Conservation (phyloP, 192 early-diverging fungal species). For the Phlyctochytrium arcticum region DNA sequence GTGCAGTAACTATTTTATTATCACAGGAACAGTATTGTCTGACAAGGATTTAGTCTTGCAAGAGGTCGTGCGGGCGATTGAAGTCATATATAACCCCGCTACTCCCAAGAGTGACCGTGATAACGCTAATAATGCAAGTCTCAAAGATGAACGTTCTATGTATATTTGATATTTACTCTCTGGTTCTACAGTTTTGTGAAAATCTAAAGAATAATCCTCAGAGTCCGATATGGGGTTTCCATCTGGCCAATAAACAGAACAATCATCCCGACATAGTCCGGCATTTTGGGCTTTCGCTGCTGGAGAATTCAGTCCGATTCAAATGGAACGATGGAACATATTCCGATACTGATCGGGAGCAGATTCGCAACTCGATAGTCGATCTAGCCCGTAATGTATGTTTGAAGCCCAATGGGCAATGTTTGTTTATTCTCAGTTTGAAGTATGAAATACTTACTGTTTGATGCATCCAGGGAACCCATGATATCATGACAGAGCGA, state of each 20-base stretch:
- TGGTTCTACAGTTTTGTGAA: slow-evolving; percentile 42
- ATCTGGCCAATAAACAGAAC: slow-evolving; percentile 50
- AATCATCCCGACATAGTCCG: slow-evolving; percentile 42
- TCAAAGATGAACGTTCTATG: too few relatives aligned
- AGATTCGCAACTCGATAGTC: slow-evolving; percentile 38
- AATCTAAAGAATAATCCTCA: slow-evolving; percentile 39
- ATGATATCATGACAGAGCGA: slow-evolving; percentile 34
- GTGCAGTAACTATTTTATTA: too few relatives aligned
- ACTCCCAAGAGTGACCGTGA: slow-evolving; percentile 38
- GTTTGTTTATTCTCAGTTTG: too few relatives aligned
- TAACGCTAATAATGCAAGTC: slow-evolving; percentile 41
- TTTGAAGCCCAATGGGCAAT: neutral
- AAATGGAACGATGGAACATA: slow-evolving; percentile 50
- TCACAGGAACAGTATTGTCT: too few relatives aligned
- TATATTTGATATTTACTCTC: neutral
- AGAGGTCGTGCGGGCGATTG: slow-evolving; percentile 37
- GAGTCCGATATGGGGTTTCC: slow-evolving; percentile 49
- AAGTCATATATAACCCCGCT: slow-evolving; percentile 42
- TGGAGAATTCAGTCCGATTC: slow-evolving; percentile 52
- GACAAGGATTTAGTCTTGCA: too few relatives aligned
- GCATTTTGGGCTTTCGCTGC: slow-evolving; percentile 59
- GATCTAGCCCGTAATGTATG: slow-evolving; percentile 24
- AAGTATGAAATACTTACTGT: neutral
- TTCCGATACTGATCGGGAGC: slow-evolving; percentile 19
- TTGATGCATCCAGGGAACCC: slow-evolving; percentile 27